These are phyloP conservation scores for Vitis riparia DNA, from an alignment of 164 flowering plant species.

Conservation along the genomic window DNA sequence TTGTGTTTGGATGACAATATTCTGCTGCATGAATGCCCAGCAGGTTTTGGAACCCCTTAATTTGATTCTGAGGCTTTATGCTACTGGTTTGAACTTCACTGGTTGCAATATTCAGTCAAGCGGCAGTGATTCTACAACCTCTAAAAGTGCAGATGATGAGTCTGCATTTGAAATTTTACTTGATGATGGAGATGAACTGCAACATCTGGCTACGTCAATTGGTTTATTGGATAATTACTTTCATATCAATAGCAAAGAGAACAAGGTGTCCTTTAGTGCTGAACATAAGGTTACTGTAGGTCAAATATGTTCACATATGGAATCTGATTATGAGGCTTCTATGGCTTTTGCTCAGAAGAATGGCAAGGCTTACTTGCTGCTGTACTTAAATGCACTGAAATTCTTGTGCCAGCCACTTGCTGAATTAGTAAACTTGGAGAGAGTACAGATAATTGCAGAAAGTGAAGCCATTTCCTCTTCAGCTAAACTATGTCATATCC, in stretches of 20 bases:
- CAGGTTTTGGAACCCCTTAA: constrained; percentile 34
- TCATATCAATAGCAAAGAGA: constrained; percentile 16
- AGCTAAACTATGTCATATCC: constrained; percentile 30
- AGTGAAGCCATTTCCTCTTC: constrained; percentile 24
- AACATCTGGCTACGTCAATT: constrained; percentile 29
- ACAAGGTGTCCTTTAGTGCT: neutral
- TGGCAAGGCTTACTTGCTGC: constrained; percentile 26
- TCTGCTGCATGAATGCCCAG: neutral
- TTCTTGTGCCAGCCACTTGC: constrained; percentile 74
- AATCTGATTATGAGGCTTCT: constrained; percentile 12
- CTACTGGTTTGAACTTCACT: constrained; percentile 41
- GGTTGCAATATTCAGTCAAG: constrained; percentile 20
- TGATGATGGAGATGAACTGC: constrained; percentile 29
- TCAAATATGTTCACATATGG: constrained; percentile 2
- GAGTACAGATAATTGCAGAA: constrained; percentile 40
- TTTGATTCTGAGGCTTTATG: constrained; percentile 56
- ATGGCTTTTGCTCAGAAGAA: constrained; percentile 16
- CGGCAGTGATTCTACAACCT: constrained; percentile 11
- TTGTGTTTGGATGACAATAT: neutral
- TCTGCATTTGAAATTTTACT: constrained; percentile 20
- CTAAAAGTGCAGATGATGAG: constrained; percentile 13
- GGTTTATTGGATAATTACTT: constrained; percentile 27
- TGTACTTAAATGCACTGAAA: constrained; percentile 54
- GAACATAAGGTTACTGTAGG: constrained; percentile 10
- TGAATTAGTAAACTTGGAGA: constrained; percentile 45